phyloP scores from a whole-genome alignment of 306 rosid species.

The Dalbergia cultrata region DNA sequence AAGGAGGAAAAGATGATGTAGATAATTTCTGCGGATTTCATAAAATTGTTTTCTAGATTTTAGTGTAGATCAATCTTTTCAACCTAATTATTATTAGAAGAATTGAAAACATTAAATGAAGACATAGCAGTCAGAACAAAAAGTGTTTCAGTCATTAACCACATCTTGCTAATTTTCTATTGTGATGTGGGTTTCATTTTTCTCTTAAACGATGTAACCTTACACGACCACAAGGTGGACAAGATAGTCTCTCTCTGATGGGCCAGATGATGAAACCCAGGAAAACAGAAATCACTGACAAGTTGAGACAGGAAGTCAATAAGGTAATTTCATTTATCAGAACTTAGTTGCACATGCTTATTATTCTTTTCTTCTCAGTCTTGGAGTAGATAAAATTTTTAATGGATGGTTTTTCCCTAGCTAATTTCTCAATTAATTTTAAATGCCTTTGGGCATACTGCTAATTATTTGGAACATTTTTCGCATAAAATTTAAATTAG shows the following conservation, averaged over 20 bases:
- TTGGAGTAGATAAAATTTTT: too few relatives aligned
- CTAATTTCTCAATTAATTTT: slow-evolving; percentile 24
- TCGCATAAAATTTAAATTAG: slow-evolving; percentile 14
- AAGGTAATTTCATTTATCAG: slow-evolving; percentile 59
- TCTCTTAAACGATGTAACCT: slow-evolving; percentile 76
- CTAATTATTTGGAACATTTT: slow-evolving; percentile 3
- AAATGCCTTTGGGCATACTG: background rate
- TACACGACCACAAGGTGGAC: slow-evolving; percentile 97
- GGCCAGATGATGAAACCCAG: slow-evolving; percentile 99
- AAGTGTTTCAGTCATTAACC: background rate
- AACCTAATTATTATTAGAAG: slow-evolving; percentile 7
- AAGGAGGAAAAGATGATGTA: too few relatives aligned
- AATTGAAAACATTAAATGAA: background rate
- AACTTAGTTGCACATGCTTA: too few relatives aligned
- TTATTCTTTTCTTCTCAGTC: too few relatives aligned
- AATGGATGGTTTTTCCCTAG: too few relatives aligned
- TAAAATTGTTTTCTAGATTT: background rate
- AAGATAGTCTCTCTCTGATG: slow-evolving; percentile 92
- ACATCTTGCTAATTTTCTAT: background rate
- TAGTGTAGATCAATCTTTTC: background rate
- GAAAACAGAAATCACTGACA: slow-evolving; percentile 96
- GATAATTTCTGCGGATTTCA: background rate
- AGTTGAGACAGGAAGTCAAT: slow-evolving; percentile 87
- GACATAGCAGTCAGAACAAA: too few relatives aligned
- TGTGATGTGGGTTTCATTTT: slow-evolving; percentile 33